Percentiles rank a stretch among this genome's conserved stretches.
Conservation (phyloP, 805 yeast species). For the Candida oleophila region DNA sequence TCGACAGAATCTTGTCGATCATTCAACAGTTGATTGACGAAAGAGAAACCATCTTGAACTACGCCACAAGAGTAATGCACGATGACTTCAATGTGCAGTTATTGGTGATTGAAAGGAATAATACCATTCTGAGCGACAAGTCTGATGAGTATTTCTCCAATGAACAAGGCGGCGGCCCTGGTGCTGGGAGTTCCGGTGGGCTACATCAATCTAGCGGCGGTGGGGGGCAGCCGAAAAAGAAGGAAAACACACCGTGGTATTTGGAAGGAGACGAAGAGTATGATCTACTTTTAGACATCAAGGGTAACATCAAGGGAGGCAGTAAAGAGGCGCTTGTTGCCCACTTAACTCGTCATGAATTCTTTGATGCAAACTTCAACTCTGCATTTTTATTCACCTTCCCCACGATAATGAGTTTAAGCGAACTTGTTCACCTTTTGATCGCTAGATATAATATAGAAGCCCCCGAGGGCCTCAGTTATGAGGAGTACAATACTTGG, state of each 20-base stretch:
- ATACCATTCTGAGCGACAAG: conserved; percentile 35
- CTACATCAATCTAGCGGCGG: too few relatives aligned
- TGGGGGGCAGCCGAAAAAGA: conserved; percentile 20
- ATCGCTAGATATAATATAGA: conserved; percentile 64
- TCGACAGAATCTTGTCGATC: conserved; percentile 34
- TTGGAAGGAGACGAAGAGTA: conserved; percentile 65
- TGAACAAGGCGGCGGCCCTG: background rate
- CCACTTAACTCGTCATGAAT: conserved; percentile 74
- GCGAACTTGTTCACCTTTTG: conserved; percentile 57
- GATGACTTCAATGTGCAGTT: conserved; percentile 64
- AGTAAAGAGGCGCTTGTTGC: conserved; percentile 74
- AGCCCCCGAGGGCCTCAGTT: conserved; percentile 86
- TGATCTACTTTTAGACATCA: conserved; percentile 56
- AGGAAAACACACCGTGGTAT: conserved; percentile 64
- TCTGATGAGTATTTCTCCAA: conserved; percentile 33
- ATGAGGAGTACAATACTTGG: conserved; percentile 81
- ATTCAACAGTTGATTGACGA: conserved; percentile 66
- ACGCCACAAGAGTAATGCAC: conserved; percentile 77
- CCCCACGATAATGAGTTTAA: conserved; percentile 67
- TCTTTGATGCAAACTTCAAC: conserved; percentile 61
- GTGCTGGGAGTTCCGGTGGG: conserved; percentile 1
- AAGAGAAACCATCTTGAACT: conserved; percentile 65
- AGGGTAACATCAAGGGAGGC: conserved; percentile 81
- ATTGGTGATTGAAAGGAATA: conserved; percentile 47
- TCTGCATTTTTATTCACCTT: conserved; percentile 73